phyloP scores from a whole-genome alignment of 2,329 filamentous ascomycete genomes.

The Cladobotryum mycophilum region DNA sequence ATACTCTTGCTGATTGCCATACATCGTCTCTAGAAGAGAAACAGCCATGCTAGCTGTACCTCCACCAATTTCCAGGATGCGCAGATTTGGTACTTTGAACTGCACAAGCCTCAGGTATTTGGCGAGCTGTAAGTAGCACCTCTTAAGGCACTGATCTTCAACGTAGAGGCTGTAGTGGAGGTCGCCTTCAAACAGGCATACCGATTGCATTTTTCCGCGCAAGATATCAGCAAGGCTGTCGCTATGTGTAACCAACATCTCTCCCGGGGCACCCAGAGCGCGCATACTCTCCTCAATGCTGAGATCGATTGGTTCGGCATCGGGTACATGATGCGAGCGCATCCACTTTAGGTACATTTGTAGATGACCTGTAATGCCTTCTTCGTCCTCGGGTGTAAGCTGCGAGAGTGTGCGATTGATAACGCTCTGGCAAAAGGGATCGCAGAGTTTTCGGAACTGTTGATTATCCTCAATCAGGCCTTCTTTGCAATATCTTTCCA shows the following conservation, averaged over 20 bases:
- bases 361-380: neutral
- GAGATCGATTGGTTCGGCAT: neutral
- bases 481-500: slow-evolving; percentile 3
- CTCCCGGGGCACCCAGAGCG: neutral
- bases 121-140: slow-evolving; percentile 8
- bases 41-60: slow-evolving; percentile 28
- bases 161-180: slow-evolving; percentile 1
- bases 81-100: slow-evolving; percentile 28
- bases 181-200: neutral
- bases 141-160: slow-evolving; percentile 8
- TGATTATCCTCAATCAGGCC: neutral
- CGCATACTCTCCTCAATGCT: neutral
- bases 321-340: neutral
- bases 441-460: neutral
- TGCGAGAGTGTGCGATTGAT: slow-evolving; percentile 6
- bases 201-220: neutral
- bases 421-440: slow-evolving; percentile 3
- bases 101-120: slow-evolving; percentile 13
- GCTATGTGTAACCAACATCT: slow-evolving; percentile 3
- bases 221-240: slow-evolving; percentile 1
- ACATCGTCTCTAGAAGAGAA: slow-evolving; percentile 18
- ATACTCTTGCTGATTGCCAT: slow-evolving; percentile 13
- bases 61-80: slow-evolving; percentile 33
- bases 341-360: slow-evolving; percentile 6
- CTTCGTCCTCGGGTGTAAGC: slow-evolving; percentile 2